Conservation (phyloP, 163 green algal species). For the Scenedesmus sp. region DNA sequence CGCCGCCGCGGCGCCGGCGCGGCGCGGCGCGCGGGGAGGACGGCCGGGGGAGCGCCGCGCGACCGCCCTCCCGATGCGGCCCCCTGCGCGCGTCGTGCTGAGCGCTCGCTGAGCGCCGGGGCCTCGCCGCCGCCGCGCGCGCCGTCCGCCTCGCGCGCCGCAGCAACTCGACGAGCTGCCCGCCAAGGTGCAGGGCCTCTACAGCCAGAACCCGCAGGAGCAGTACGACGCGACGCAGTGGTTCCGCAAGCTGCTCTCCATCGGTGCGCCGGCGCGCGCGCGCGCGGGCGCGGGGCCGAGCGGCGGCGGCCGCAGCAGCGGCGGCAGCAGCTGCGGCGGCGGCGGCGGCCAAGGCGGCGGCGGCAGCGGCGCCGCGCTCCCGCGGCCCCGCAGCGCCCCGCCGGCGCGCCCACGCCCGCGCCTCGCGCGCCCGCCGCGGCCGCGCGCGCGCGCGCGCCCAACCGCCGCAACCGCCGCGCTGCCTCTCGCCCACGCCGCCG, state of each 20-base stretch:
- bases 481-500: not conserved
- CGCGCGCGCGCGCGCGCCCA: not conserved
- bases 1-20: too few species aligned
- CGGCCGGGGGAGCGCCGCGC: too few species aligned
- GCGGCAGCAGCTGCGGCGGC: not conserved
- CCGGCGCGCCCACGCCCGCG: not conserved
- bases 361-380: not conserved
- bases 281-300: not conserved
- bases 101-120: too few species aligned
- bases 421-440: too few species aligned
- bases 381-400: too few species aligned
- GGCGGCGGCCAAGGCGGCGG: too few species aligned
- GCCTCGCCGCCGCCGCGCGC: too few species aligned
- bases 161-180: conserved; percentile 92
- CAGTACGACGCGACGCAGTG: conserved; percentile 96
- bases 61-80: too few species aligned
- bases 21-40: too few species aligned
- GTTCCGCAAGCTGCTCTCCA: conserved; percentile 99
- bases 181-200: conserved; percentile 91
- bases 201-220: conserved; percentile 77
- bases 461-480: too few species aligned
- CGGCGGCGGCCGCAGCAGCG: not conserved
- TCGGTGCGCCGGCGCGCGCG: conserved; percentile 65
- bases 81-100: too few species aligned
- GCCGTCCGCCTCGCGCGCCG: not conserved